Evolutionary conservation across 768 basidiomycete species (phyloP), one percentile per base, ranked within the genome.

Genomic region (Pholiota microspora): DNA sequence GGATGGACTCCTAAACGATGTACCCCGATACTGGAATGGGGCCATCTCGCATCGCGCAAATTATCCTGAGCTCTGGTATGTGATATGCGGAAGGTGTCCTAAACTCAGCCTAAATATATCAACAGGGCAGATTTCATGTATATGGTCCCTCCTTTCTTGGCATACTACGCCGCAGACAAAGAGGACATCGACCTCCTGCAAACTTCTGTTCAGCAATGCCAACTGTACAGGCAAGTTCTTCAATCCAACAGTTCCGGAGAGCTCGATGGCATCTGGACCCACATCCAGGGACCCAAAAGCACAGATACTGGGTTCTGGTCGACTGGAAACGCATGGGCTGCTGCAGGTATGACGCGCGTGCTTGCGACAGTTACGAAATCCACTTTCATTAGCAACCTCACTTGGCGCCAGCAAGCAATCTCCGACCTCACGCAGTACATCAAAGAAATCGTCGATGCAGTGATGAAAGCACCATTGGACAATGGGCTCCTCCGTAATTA

Each of bases 241-340:
- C 64, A 60, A 44, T 50, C 66, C n/a, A 65, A 73, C 49, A 62
- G 65, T 23, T 59, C 68, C 51, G 65, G 71, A 52, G 70, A 76
- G 36, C 57, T 62, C n/a, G 62, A 61, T n/a, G 55, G 67, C 18
- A 54, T 67, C 7, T 80, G 77, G 77, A 53, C 62, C 44, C 77
- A 78, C 61, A 78, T 80, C 51, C 59, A 72, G 18, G 77, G 77
- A 0, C 74, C 76, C 1, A 49, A 67, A 29, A 65, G 62, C 50
- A 45, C 59, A 34, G 78, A 80, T 50, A 59, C 67, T 0, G 77
- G 77, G 2, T 51, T 77, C 2, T 80, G 78, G 78, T 71, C 75
- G 0, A 78, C 77, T 44, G 82, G 83, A 2, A 90, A 89, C 58
- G 86, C 73, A 0, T 89, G 89, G 89, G 88, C 86, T 0, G 85